A percentile compares a stretch with the other conserved stretches of the same genome.
phyloP scores from a whole-genome alignment of 305 asterid genomes.

The Lippia alba region DNA sequence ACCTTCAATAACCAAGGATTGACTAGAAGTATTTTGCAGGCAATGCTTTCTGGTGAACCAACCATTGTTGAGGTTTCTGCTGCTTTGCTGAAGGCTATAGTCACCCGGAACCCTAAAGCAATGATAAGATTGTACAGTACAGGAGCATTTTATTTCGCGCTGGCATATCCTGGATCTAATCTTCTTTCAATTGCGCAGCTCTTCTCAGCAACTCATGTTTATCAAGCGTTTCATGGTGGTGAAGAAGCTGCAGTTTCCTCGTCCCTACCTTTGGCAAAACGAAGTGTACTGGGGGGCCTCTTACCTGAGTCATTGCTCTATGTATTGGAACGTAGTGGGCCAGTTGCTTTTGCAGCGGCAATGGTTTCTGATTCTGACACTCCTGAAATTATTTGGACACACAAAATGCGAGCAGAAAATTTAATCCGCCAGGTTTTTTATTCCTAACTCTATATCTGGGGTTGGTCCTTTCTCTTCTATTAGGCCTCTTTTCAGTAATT shows the following conservation, averaged over 20 bases:
- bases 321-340: constrained; percentile 96
- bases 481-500: neutral
- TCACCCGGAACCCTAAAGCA: constrained; percentile 97
- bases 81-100: constrained; percentile 90
- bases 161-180: constrained; percentile 99
- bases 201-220: constrained; percentile 88
- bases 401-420: constrained; percentile 98
- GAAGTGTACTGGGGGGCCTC: constrained; percentile 98
- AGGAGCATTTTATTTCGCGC: constrained; percentile 92
- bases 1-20: constrained; percentile 21
- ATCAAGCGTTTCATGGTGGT: constrained; percentile 99
- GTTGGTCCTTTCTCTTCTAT: constrained; percentile 15
- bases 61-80: constrained; percentile 92
- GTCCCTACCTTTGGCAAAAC: constrained; percentile 94
- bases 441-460: constrained; percentile 27
- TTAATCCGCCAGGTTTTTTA: constrained; percentile 80
- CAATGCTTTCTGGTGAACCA: constrained; percentile 97
- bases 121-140: constrained; percentile 94
- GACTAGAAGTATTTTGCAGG: constrained; percentile 52
- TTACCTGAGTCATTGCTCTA: constrained; percentile 97
- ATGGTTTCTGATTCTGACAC: constrained; percentile 99
- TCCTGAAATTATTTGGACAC: constrained; percentile 99
- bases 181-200: constrained; percentile 91
- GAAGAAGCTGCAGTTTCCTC: constrained; percentile 98
- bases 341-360: constrained; percentile 95